phyloP scores from a whole-genome alignment of 2,329 filamentous ascomycete genomes.

The Lachnum nothofagi region DNA sequence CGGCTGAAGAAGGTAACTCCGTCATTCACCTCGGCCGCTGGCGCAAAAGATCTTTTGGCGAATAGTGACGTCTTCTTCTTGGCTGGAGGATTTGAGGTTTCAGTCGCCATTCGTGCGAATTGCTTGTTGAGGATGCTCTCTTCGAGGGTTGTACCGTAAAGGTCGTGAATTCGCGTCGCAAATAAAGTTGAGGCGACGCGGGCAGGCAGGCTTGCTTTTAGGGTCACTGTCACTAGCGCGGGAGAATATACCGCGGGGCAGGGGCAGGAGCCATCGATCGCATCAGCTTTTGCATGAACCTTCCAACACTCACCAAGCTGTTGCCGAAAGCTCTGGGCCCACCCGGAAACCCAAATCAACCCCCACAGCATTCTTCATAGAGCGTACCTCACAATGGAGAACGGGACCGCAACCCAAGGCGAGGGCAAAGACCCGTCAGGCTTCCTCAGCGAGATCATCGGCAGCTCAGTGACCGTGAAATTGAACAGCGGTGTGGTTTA shows the following conservation, averaged over 20 bases:
- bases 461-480: constrained; percentile 90
- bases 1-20: constrained; percentile 44
- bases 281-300: too few relatives aligned
- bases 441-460: constrained; percentile 91
- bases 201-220: too few relatives aligned
- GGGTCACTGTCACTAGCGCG: too few relatives aligned
- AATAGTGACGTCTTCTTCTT: constrained; percentile 45
- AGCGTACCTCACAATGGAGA: constrained; percentile 61
- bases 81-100: constrained; percentile 5
- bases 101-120: constrained; percentile 8
- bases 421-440: constrained; percentile 89
- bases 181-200: not conserved
- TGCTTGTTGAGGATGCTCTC: constrained; percentile 15
- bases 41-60: constrained; percentile 48
- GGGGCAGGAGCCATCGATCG: too few relatives aligned
- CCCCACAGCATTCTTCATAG: not conserved
- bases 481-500: constrained; percentile 98
- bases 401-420: constrained; percentile 51
- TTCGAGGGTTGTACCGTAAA: not conserved
- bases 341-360: not conserved
- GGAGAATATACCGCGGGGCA: too few relatives aligned
- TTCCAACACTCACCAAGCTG: too few relatives aligned
- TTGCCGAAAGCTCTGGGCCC: not conserved
- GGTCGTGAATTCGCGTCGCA: not conserved
- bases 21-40: constrained; percentile 32